phyloP scores from a whole-genome alignment of 129 eudicot genomes.

The Erigeron canadensis region DNA sequence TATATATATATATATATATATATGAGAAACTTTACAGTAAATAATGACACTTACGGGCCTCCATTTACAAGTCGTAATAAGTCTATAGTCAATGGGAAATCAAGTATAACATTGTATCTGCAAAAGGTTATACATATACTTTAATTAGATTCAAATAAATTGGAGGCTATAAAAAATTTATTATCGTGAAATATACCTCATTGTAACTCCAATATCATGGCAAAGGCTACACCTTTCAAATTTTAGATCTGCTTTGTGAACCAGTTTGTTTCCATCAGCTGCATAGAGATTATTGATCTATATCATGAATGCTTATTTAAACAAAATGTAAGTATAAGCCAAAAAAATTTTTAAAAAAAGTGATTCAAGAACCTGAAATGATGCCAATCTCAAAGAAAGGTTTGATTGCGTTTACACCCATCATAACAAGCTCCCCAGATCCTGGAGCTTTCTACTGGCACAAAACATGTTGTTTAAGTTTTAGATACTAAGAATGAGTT shows the following conservation, averaged over 20 bases:
- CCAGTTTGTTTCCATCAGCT: constrained; percentile 57
- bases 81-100: constrained; percentile 67
- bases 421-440: constrained; percentile 63
- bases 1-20: neutral
- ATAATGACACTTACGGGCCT: constrained; percentile 60
- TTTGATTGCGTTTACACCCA: constrained; percentile 61
- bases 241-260: constrained; percentile 62
- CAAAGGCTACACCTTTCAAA: constrained; percentile 55
- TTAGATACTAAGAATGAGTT: neutral
- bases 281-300: neutral
- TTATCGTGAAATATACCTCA: constrained; percentile 36
- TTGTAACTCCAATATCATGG: constrained; percentile 75
- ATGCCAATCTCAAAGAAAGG: constrained; percentile 67
- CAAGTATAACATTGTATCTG: constrained; percentile 71
- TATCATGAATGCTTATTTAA: neutral
- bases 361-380: constrained; percentile 43
- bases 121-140: neutral
- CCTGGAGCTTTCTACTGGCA: constrained; percentile 58
- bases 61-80: constrained; percentile 53
- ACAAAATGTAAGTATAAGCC: neutral
- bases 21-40: neutral
- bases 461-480: constrained; percentile 9
- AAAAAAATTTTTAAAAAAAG: neutral
- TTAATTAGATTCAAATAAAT: neutral
- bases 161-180: neutral